phyloP scores from a whole-genome alignment of 345 rosid genomes.

The Rubroshorea leprosula region DNA sequence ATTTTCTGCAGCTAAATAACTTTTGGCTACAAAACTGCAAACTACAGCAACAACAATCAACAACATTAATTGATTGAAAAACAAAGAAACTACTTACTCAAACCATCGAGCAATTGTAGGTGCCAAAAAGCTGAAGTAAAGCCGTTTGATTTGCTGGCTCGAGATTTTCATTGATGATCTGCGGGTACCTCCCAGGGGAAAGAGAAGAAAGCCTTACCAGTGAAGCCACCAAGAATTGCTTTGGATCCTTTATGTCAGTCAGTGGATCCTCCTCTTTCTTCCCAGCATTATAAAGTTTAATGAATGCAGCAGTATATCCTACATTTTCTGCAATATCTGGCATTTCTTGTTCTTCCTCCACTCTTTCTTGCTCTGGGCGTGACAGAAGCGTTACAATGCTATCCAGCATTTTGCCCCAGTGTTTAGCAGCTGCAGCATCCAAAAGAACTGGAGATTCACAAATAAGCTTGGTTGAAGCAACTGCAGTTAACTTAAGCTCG shows the following conservation, averaged over 20 bases:
- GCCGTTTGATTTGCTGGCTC: constrained; percentile 70
- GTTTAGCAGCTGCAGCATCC: constrained; percentile 52
- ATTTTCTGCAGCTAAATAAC: background rate
- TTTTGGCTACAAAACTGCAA: background rate
- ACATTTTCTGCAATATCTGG: constrained; percentile 78
- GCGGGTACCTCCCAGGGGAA: constrained; percentile 74
- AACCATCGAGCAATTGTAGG: constrained; percentile 50
- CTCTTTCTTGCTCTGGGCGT: constrained; percentile 73
- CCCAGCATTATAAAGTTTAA: constrained; percentile 83
- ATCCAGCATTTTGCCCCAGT: constrained; percentile 82
- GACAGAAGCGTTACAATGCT: constrained; percentile 83
- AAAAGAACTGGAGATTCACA: constrained; percentile 69
- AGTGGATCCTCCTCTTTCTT: constrained; percentile 91
- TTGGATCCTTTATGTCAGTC: constrained; percentile 66
- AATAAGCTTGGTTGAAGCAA: constrained; percentile 69
- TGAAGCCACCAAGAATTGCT: constrained; percentile 65
- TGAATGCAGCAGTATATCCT: constrained; percentile 76
- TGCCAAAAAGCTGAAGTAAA: constrained; percentile 59
- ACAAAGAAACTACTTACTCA: constrained; percentile 44
- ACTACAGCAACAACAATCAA: constrained; percentile 1
- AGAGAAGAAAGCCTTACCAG: constrained; percentile 51
- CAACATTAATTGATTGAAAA: background rate
- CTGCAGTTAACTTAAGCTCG: constrained; percentile 73
- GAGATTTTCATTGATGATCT: constrained; percentile 60
- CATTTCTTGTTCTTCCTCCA: constrained; percentile 79